A percentile compares a stretch with the other conserved stretches of the same genome.
Evolutionary conservation across 164 flowering plant genomes (phyloP).

Genomic region (Hamamelis virginiana): DNA sequence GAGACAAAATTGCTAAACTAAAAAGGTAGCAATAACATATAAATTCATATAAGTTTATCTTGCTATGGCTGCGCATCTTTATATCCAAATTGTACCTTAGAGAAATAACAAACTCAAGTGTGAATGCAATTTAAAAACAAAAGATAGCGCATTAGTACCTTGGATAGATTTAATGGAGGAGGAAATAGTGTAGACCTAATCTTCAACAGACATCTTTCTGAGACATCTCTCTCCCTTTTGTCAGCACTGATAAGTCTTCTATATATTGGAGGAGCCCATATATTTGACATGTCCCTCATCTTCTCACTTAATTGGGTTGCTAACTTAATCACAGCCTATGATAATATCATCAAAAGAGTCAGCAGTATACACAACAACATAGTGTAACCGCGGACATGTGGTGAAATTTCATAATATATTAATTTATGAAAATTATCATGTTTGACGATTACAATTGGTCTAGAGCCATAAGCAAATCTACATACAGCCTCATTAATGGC

Average conservation of each 20-base stretch:
- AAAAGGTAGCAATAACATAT: too few species aligned
- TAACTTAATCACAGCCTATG: conserved; percentile 63
- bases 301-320: conserved; percentile 44
- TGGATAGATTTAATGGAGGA: conserved; percentile 53
- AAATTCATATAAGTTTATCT: background rate
- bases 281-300: conserved; percentile 55
- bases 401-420: background rate
- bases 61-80: background rate
- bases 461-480: background rate
- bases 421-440: background rate
- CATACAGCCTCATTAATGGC: background rate
- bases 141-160: conserved; percentile 36
- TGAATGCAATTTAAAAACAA: too few species aligned
- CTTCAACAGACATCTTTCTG: conserved; percentile 68
- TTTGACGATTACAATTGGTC: background rate
- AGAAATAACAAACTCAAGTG: too few species aligned
- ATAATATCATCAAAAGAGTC: conserved; percentile 10
- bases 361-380: too few species aligned
- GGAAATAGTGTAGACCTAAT: conserved; percentile 48
- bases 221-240: conserved; percentile 72
- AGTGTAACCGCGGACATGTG: background rate
- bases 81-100: background rate
- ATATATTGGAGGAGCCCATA: conserved; percentile 79
- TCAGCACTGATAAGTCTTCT: conserved; percentile 75
- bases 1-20: too few species aligned